phyloP scores from a whole-genome alignment of 1,284 basidiomycete species.

The Malassezia japonica region DNA sequence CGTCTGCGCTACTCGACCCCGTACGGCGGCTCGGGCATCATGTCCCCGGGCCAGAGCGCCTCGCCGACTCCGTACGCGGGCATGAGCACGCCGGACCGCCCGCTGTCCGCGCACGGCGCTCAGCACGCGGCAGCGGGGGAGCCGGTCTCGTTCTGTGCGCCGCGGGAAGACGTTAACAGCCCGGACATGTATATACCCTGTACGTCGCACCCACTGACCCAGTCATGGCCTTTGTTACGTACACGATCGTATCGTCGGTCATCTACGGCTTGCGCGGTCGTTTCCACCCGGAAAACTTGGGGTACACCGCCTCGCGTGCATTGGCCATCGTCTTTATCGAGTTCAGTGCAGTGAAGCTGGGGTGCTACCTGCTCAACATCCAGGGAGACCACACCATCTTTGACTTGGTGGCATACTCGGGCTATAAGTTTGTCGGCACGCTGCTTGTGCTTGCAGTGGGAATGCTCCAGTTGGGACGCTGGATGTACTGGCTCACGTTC shows the following conservation, averaged over 20 bases:
- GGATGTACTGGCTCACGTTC: slow-evolving; percentile 65
- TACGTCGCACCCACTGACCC: slow-evolving; percentile 50
- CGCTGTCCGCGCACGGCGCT: slow-evolving; percentile 1
- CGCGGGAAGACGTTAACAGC: slow-evolving; percentile 86
- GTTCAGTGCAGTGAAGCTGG: slow-evolving; percentile 76
- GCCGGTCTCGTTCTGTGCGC: slow-evolving; percentile 59
- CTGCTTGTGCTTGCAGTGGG: slow-evolving; percentile 36
- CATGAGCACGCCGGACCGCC: slow-evolving; percentile 14
- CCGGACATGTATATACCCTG: slow-evolving; percentile 94
- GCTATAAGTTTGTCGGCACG: slow-evolving; percentile 80
- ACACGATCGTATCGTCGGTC: slow-evolving; percentile 72
- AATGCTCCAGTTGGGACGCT: slow-evolving; percentile 48
- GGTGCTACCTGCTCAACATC: slow-evolving; percentile 81
- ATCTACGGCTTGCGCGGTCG: slow-evolving; percentile 70
- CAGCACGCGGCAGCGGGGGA: background rate
- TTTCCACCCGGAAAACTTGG: slow-evolving; percentile 84
- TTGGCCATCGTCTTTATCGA: slow-evolving; percentile 53
- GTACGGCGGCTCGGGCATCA: slow-evolving; percentile 21
- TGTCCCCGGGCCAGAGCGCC: slow-evolving; percentile 8
- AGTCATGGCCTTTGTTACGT: slow-evolving; percentile 95
- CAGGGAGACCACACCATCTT: slow-evolving; percentile 58
- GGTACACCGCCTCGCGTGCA: slow-evolving; percentile 72
- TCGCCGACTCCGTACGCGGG: slow-evolving; percentile 10
- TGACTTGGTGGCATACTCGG: slow-evolving; percentile 63
- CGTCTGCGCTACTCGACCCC: slow-evolving; percentile 34